Conservation (phyloP, 192 early-diverging fungal species). For the Backusella liffmaniae region DNA sequence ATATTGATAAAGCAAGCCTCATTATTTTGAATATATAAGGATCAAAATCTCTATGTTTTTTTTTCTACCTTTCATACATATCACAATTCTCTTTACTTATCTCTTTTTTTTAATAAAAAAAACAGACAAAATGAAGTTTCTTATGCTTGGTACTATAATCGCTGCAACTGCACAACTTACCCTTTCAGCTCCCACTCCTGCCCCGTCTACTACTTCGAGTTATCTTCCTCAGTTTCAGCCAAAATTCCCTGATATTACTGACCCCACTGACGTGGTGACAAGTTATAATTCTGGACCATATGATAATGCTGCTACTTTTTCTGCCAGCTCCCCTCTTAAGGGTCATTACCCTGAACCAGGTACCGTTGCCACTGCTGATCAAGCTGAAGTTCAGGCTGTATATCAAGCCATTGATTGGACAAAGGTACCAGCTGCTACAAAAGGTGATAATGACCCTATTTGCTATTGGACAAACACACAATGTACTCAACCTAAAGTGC, state of each 20-base stretch:
- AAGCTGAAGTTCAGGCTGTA: constrained; percentile 23
- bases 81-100: not conserved
- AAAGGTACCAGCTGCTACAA: constrained; percentile 16
- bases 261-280: constrained; percentile 8
- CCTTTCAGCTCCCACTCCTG: not conserved
- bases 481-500: not conserved
- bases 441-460: constrained; percentile 6
- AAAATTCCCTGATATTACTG: constrained; percentile 12
- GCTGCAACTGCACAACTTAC: not conserved
- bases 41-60: not conserved
- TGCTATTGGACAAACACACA: constrained; percentile 20
- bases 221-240: constrained; percentile 21
- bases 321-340: not conserved
- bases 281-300: constrained; percentile 18
- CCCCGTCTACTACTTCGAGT: not conserved
- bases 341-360: constrained; percentile 23
- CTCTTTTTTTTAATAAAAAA: not conserved
- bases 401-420: constrained; percentile 26
- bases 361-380: constrained; percentile 27
- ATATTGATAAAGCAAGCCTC: not conserved
- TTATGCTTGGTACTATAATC: not conserved
- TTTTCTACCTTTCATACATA: not conserved
- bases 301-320: constrained; percentile 7
- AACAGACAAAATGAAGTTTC: not conserved
- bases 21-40: constrained; percentile 4